Percentiles rank a stretch among this genome's conserved stretches.
Evolutionary conservation across 2,329 filamentous ascomycete species (phyloP).

Genomic region (Beauveria sp.): DNA sequence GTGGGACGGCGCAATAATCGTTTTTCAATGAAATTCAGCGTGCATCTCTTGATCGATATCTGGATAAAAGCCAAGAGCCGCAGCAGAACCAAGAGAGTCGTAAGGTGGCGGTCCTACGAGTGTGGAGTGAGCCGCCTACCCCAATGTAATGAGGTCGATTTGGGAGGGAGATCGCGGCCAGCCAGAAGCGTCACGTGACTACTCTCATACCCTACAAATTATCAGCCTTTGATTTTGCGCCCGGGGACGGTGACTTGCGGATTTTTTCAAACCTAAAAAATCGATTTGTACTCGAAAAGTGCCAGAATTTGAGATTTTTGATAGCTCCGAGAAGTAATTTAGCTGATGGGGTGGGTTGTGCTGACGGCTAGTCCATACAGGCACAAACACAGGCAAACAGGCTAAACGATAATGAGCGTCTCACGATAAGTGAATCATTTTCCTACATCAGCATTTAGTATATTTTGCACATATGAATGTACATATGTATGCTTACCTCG

Average conservation of each 20-base stretch:
- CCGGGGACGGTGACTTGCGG: not conserved
- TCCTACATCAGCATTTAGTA: too few species aligned
- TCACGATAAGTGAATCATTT: too few species aligned
- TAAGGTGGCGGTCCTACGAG: constrained; percentile 10
- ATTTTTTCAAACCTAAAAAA: not conserved
- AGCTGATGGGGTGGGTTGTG: not conserved
- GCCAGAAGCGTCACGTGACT: constrained; percentile 3
- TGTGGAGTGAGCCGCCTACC: constrained; percentile 12
- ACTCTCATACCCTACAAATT: not conserved
- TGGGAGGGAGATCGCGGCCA: constrained; percentile 2
- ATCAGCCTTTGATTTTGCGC: not conserved
- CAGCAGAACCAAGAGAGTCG: not conserved
- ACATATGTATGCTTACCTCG: too few species aligned
- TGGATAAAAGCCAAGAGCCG: not conserved
- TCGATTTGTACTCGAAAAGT: not conserved
- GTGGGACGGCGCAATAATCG: not conserved
- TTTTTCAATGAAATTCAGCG: not conserved
- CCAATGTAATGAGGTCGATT: constrained; percentile 6
- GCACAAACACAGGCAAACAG: too few species aligned
- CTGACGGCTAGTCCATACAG: not conserved
- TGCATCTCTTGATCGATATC: not conserved
- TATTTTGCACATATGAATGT: too few species aligned
- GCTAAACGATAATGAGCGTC: too few species aligned
- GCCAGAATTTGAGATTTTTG: too few species aligned
- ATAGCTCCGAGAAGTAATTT: not conserved